phyloP scores from a whole-genome alignment of 257 asterid genomes.

The Salvia rosmarinus region DNA sequence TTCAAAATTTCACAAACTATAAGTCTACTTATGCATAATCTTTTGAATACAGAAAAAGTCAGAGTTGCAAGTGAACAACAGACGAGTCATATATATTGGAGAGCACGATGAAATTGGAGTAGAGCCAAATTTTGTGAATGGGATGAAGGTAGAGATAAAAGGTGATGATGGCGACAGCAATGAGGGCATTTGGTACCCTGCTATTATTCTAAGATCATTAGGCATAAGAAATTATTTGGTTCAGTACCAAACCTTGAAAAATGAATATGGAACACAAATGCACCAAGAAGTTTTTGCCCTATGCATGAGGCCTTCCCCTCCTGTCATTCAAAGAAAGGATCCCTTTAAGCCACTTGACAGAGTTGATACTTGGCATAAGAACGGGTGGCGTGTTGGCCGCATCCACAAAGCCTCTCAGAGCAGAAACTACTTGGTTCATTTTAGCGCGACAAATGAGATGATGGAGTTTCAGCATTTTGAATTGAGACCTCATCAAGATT shows the following conservation, averaged over 20 bases:
- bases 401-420: conserved; percentile 42
- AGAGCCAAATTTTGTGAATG: conserved; percentile 36
- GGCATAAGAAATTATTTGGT: conserved; percentile 48
- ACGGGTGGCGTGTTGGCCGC: conserved; percentile 65
- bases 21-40: neutral
- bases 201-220: conserved; percentile 36
- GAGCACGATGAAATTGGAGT: conserved; percentile 28
- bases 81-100: conserved; percentile 36
- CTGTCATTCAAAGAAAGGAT: conserved; percentile 35
- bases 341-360: conserved; percentile 47
- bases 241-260: conserved; percentile 48
- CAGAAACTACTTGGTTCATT: conserved; percentile 45
- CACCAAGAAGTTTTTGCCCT: conserved; percentile 46
- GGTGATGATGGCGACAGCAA: conserved; percentile 49
- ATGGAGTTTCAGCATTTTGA: conserved; percentile 57
- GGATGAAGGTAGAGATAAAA: conserved; percentile 56
- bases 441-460: conserved; percentile 40
- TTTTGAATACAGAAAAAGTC: conserved; percentile 48
- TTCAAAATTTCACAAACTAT: too few relatives aligned
- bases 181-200: conserved; percentile 60
- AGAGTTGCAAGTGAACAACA: conserved; percentile 42
- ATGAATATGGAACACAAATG: conserved; percentile 44
- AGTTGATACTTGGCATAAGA: conserved; percentile 62
- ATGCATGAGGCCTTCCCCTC: conserved; percentile 60
- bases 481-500: conserved; percentile 63